Base-by-base conservation (phyloP, 2,329 filamentous ascomycete genomes). In the Akanthomyces uredinophilus region DNA sequence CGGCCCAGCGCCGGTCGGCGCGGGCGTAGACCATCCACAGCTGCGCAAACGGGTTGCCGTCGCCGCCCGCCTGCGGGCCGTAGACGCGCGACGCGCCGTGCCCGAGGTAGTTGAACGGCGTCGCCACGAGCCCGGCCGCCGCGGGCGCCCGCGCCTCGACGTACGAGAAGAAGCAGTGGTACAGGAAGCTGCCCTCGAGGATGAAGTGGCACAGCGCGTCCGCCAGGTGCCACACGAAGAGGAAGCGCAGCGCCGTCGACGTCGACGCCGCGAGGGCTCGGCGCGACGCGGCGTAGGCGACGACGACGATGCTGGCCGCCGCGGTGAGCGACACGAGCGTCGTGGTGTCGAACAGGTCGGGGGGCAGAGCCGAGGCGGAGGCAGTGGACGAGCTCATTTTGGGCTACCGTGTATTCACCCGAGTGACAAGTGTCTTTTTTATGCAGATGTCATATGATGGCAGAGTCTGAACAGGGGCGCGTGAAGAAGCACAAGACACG, bases 181-280 rank as follows among this genome's bases (percentile, higher is more conserved):
- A 97, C 27, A 97, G 86, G 76, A 92, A 98, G 70, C 87, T 89
- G 60, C 92, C 93, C 78, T 98, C 94, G 73, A 98, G 89, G 73
- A 92, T 81, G 75, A 96, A 86, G 79, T 99, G 95, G 70, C 93
- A 94, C 49, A 97, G 83, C 37, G 91, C 91, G 74, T 97, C 93
- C 77, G 96, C 96, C 43, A 91, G 83, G 78, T 97, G 93, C 94
- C 94, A 97, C 77, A 96, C 84, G 82, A 96, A 96, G 66, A 97
- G 87, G 72, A 90, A 78, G 65, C 92, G 91, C 61, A 82, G 81
- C 57, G 86, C 83, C 43, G 77, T 72, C 1, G 83, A 76, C 13
- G 86, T 79, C 1, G 79, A 70, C 20, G 76, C 71, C 4, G 87
- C 73, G 24, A 85, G 77, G 24, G 77, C 75, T 54, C 65, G 68